Conservation (phyloP, 352 stramenopile species). For the Phytopythium sindhum region DNA sequence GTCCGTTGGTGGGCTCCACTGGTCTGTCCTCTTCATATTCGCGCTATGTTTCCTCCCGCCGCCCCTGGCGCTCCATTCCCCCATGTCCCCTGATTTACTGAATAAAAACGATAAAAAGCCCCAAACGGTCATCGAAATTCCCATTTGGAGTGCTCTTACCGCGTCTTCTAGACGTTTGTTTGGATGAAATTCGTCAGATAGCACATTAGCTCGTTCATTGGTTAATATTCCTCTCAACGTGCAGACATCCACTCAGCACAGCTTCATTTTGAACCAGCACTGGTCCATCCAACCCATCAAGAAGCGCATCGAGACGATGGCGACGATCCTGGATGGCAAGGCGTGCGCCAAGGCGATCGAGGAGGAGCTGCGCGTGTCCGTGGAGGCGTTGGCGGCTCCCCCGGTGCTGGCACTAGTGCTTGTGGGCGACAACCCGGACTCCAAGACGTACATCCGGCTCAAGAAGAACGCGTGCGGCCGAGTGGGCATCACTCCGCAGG, state of each 20-base stretch:
- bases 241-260: too few relatives aligned
- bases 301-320: too few relatives aligned
- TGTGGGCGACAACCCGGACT: slow-evolving; percentile 91
- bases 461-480: slow-evolving; percentile 98
- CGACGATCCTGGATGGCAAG: slow-evolving; percentile 74
- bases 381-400: slow-evolving; percentile 35
- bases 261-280: too few relatives aligned
- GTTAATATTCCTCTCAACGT: not conserved
- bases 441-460: slow-evolving; percentile 96
- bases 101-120: not conserved
- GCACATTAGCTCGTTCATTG: not conserved
- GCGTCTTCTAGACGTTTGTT: not conserved
- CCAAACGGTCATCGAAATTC: not conserved
- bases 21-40: not conserved
- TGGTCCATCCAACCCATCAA: too few relatives aligned
- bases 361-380: slow-evolving; percentile 75
- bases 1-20: not conserved
- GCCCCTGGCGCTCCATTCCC: not conserved
- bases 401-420: slow-evolving; percentile 95
- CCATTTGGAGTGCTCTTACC: too few relatives aligned
- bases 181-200: not conserved
- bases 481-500: slow-evolving; percentile 89
- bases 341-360: slow-evolving; percentile 82
- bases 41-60: not conserved
- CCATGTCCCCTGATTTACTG: not conserved